Percentiles rank a stretch among this genome's conserved stretches.
These are phyloP conservation scores for Trypanosoma grayi DNA, from an alignment of 208 protist genomes.

Conservation along the genomic window DNA sequence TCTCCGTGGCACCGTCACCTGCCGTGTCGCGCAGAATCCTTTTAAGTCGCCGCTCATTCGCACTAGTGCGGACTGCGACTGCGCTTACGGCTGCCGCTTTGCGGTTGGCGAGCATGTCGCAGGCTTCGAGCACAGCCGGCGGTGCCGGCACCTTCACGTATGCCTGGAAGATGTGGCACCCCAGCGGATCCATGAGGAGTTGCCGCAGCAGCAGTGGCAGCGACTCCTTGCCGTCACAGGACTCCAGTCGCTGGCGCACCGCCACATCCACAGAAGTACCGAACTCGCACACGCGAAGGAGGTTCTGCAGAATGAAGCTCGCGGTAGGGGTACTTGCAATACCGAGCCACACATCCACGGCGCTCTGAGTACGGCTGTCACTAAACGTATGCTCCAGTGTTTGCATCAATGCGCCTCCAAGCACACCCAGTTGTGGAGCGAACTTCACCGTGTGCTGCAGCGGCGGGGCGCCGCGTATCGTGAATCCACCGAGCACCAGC, in stretches of 20 bases:
- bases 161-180: conserved; percentile 85
- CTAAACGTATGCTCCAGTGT: conserved; percentile 60
- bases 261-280: conserved; percentile 40
- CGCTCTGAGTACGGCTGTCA: conserved; percentile 28
- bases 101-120: conserved; percentile 26
- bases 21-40: conserved; percentile 1
- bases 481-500: conserved; percentile 70
- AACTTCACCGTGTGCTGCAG: conserved; percentile 44
- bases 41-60: background rate
- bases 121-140: conserved; percentile 34
- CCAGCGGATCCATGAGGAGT: conserved; percentile 62
- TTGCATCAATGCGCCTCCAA: conserved; percentile 45
- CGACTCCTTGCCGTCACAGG: conserved; percentile 31
- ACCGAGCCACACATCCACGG: conserved; percentile 67
- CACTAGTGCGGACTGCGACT: background rate
- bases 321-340: conserved; percentile 59
- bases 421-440: conserved; percentile 28
- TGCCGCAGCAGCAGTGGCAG: conserved; percentile 55
- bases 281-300: conserved; percentile 65
- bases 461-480: conserved; percentile 67
- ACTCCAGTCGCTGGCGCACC: conserved; percentile 55
- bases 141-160: conserved; percentile 65
- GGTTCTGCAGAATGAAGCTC: conserved; percentile 82
- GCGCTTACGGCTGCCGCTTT: background rate
- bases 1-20: conserved; percentile 2